Evolutionary conservation across 805 yeast genomes (phyloP), one percentile per base, ranked within the genome.

Genomic region (Candida methanosorbosa): DNA sequence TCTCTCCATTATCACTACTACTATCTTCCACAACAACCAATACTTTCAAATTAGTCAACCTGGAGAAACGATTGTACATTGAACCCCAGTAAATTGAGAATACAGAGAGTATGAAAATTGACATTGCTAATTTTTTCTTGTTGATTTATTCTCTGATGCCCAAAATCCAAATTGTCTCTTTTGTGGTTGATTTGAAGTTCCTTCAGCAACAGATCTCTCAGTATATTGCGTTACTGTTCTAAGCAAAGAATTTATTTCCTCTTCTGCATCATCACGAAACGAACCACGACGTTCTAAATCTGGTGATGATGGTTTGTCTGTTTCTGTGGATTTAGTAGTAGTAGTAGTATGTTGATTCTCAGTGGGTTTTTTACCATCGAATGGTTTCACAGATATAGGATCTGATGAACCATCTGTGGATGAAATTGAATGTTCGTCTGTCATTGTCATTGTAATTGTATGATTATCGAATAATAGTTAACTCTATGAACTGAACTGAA

Each of bases 71-170:
- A 8, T 54, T 26, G 56, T 50, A 57, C 56, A 59, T 53, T 30
- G 69, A 56, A 28, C 70, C 68, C 81, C 81, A 68, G 57, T 70
- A 59, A 39, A 63, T 51, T 45, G 78, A 54, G 43, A 65, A 49
- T 34, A 62, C 61, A 25, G 51, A 45, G 33, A 72, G 44, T 22
- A 70, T 55, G 33, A 57, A 56, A 6, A 49, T 31, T 14, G 60
- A 58, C 17, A 0, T 55, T 12, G 9, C 54, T 27, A 17, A 50
- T 42, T 1, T 30, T 13, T 0, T 29, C 5, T 30, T 40, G 52
- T 25, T 41, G 41, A 9, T 33, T 42, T 20, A 30, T 43, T 49
- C 18, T 41, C 41, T 13, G 25, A 24, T 2, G 53, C 35, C 27
- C 41, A 49, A 30, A 50, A 44, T 3, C 41, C 35, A 12, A 39